A percentile compares a stretch with the other conserved stretches of the same genome.
Conservation (phyloP, 78 protist genomes). For the Emiliania huxleyi region DNA sequence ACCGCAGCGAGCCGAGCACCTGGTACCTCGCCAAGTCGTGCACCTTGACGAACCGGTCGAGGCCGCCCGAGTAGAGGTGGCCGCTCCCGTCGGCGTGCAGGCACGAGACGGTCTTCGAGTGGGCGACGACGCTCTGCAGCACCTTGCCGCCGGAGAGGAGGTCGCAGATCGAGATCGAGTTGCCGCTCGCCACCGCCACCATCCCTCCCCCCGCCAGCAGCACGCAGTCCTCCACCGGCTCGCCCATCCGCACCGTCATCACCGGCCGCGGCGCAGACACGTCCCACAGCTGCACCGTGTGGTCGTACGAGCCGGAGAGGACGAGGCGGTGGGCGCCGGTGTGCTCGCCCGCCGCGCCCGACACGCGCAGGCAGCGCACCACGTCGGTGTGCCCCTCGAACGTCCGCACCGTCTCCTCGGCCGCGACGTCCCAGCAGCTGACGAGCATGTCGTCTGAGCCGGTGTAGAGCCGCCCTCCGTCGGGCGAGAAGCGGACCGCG, state of each 20-base stretch:
- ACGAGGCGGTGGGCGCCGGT: not conserved
- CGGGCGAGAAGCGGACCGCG: not conserved
- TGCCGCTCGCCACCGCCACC: constrained; percentile 22
- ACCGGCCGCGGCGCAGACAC: not conserved
- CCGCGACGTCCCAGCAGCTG: constrained; percentile 25
- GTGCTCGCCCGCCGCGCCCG: constrained; percentile 19
- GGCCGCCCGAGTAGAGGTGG: constrained; percentile 35
- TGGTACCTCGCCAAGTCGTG: not conserved
- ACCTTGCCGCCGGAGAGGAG: constrained; percentile 33
- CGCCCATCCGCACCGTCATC: constrained; percentile 46
- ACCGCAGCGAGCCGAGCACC: constrained; percentile 33
- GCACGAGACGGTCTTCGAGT: constrained; percentile 59
- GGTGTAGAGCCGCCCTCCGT: not conserved
- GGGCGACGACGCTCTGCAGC: not conserved
- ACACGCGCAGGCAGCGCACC: constrained; percentile 18
- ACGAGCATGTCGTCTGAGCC: constrained; percentile 39
- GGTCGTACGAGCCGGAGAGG: constrained; percentile 57
- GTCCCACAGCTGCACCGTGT: constrained; percentile 65
- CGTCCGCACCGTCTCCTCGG: not conserved
- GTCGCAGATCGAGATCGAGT: constrained; percentile 41
- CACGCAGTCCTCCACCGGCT: constrained; percentile 54
- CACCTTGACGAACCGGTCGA: constrained; percentile 55
- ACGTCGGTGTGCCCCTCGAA: constrained; percentile 29
- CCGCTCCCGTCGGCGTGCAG: not conserved
- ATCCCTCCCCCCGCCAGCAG: constrained; percentile 44